These are phyloP conservation scores for Inosperma sp. DNA, from an alignment of 768 basidiomycete genomes.

Conservation along the genomic window DNA sequence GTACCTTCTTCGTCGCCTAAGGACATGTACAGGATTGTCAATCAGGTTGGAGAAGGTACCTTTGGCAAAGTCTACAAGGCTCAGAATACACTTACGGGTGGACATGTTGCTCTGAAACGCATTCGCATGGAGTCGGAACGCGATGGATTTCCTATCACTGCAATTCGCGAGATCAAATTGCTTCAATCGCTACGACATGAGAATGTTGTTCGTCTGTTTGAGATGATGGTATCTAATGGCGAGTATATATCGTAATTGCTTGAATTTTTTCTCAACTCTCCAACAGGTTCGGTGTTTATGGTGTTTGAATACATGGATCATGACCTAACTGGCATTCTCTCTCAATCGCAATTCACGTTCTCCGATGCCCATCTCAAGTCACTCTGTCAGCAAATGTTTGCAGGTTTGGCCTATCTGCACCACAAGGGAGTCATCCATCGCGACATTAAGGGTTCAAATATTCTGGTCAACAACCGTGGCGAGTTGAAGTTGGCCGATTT, in stretches of 20 bases:
- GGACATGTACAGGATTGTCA: constrained; percentile 81
- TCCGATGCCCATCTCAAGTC: constrained; percentile 90
- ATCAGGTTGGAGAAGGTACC: constrained; percentile 96
- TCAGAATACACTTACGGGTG: constrained; percentile 69
- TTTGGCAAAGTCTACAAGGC: constrained; percentile 99
- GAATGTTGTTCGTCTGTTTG: constrained; percentile 85
- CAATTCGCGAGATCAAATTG: constrained; percentile 98
- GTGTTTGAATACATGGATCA: constrained; percentile 99
- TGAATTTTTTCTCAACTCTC: too few relatives aligned
- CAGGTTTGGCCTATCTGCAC: constrained; percentile 91
- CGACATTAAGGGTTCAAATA: constrained; percentile 99
- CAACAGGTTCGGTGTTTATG: constrained; percentile 91
- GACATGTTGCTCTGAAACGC: constrained; percentile 86
- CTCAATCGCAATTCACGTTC: constrained; percentile 85
- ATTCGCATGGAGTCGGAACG: constrained; percentile 97
- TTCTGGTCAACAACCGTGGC: constrained; percentile 84
- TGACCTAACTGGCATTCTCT: constrained; percentile 90
- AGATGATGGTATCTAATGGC: constrained; percentile 99
- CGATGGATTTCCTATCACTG: constrained; percentile 98
- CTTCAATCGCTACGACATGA: constrained; percentile 85
- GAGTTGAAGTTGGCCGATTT: constrained; percentile 97
- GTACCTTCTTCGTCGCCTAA: constrained; percentile 25
- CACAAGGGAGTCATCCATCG: constrained; percentile 95
- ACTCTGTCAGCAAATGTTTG: constrained; percentile 91
- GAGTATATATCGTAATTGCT: too few relatives aligned